Evolutionary conservation across 2,329 filamentous ascomycete species (phyloP).

Genomic region (Fusarium concolor): DNA sequence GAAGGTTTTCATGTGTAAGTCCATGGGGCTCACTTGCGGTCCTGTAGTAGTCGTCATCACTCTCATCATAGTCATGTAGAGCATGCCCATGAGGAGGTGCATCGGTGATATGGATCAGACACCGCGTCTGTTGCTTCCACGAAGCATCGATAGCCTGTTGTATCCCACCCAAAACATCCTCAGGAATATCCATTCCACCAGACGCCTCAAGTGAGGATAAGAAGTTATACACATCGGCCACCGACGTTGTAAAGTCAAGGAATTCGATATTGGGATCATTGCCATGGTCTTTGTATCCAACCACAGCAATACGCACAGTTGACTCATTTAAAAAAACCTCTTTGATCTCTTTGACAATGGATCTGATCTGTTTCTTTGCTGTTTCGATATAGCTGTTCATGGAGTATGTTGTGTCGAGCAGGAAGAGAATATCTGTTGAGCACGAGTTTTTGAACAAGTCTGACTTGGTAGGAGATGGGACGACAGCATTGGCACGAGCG

Average conservation of each 20-base stretch:
- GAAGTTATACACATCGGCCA: constrained; percentile 1
- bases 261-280: constrained; percentile 19
- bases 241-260: constrained; percentile 20
- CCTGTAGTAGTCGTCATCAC: constrained; percentile 10
- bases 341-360: constrained; percentile 48
- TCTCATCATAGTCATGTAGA: constrained; percentile 3
- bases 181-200: constrained; percentile 50
- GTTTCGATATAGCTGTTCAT: constrained; percentile 50
- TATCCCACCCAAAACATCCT: constrained; percentile 54
- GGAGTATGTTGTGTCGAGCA: constrained; percentile 53
- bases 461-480: neutral
- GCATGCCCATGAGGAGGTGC: constrained; percentile 25
- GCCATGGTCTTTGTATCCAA: constrained; percentile 53
- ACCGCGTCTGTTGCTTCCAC: constrained; percentile 51
- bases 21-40: neutral
- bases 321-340: constrained; percentile 51
- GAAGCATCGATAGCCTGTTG: constrained; percentile 46
- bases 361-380: constrained; percentile 47
- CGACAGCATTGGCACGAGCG: neutral
- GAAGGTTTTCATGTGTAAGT: neutral
- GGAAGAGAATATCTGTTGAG: constrained; percentile 53
- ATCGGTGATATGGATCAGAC: constrained; percentile 33
- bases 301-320: constrained; percentile 51
- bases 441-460: constrained; percentile 51
- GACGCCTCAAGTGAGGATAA: constrained; percentile 1